Base-by-base conservation (phyloP, 192 early-diverging fungal genomes). In the Podila minutissima region DNA sequence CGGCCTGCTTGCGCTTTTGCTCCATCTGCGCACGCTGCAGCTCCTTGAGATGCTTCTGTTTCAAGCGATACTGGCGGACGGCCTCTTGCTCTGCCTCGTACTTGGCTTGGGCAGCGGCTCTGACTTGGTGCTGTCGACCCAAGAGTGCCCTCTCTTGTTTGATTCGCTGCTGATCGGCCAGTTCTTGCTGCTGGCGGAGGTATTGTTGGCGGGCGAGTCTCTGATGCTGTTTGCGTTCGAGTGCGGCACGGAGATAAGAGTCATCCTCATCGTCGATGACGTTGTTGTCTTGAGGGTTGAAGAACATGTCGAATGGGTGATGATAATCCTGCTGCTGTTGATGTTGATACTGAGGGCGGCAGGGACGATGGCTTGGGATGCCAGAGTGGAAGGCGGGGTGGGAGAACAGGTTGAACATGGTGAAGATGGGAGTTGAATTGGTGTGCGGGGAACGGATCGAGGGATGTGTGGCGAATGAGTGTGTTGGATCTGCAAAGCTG, bases 151-250 rank as follows among this genome's bases (percentile, higher is more conserved):
- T 20, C 19, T 57, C n/a, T 26, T 41, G 38, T 9, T 41, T 9
- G 32, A 41, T 19, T n/a, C 59, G 74, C 37, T 78, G 67, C 41
- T 72, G 69, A 20, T 78, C 51, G 65, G 62, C 62, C 50, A 70
- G 55, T 50, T 64, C 53, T 26, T 66, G 66, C 3, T 75, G 74
- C 28, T 57, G 74, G 19, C 41, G 66, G 32, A 46, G 41, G 41
- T 77, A 66, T 35, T 77, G 69, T 24, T 78, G 75, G 57, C 65
- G 75, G n/a, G 61, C 69, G 9, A 67, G 26, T 28, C 69, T 78
- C 35, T 78, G 75, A 33, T 78, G 69, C 24, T 66, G 75, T 29
- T 78, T 78, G 59, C 62, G 75, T 22, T 78, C 75, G 57, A 78
- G 69, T 3, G 75, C 75, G 17, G 69, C 75, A 17, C 69, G 33